phyloP scores from a whole-genome alignment of 2,329 filamentous ascomycete genomes.

The Ophiocordyceps camponoti-saundersi region DNA sequence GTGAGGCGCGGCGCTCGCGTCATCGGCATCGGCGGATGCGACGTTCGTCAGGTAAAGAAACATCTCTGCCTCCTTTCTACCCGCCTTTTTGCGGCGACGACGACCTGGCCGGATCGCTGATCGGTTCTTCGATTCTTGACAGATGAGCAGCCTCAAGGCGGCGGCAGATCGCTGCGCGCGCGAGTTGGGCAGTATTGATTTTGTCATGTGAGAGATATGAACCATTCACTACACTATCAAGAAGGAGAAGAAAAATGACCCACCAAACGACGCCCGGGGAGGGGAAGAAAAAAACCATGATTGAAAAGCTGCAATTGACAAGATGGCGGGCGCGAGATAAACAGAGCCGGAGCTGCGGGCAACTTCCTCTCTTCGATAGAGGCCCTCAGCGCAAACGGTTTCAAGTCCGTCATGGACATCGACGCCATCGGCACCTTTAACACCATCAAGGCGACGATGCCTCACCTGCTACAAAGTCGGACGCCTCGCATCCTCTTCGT shows the following conservation, averaged over 20 bases:
- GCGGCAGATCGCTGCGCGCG: constrained; percentile 66
- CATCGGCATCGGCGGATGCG: constrained; percentile 64
- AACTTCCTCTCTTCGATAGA: constrained; percentile 85
- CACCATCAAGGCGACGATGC: constrained; percentile 81
- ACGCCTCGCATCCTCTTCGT: constrained; percentile 73
- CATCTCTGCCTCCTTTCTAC: constrained; percentile 5
- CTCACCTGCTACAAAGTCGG: constrained; percentile 63
- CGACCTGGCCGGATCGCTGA: too few species aligned
- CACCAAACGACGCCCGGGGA: too few species aligned
- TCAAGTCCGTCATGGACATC: constrained; percentile 93
- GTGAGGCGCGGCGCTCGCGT: constrained; percentile 67
- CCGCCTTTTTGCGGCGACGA: too few species aligned
- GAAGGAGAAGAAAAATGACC: too few species aligned
- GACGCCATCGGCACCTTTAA: constrained; percentile 90
- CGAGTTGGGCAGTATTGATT: constrained; percentile 81
- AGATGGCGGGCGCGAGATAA: too few species aligned
- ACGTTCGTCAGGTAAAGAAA: constrained; percentile 49
- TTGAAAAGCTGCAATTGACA: too few species aligned
- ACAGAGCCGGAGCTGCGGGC: constrained; percentile 77
- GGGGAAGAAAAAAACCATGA: too few species aligned
- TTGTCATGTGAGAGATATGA: constrained; percentile 50
- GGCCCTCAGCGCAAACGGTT: constrained; percentile 70
- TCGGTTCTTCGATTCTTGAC: too few species aligned
- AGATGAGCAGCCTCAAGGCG: constrained; percentile 24
- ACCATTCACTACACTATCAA: too few species aligned